Evolutionary conservation across 1,284 basidiomycete genomes (phyloP).

Genomic region (Ustilago bromivora): DNA sequence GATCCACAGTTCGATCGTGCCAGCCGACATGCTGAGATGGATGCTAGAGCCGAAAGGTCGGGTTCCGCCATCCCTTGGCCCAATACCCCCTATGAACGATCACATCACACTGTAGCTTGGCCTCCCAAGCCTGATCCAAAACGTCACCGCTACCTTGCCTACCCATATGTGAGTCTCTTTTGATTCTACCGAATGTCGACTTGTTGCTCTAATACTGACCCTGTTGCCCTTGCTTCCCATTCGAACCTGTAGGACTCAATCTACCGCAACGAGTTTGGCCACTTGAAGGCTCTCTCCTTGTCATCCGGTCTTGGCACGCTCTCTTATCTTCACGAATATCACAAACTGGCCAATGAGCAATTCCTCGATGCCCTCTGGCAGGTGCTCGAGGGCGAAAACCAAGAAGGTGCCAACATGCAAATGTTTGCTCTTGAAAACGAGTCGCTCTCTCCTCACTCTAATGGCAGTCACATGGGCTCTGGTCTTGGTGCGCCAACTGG

Average conservation of each 20-base stretch:
- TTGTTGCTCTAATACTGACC: background rate
- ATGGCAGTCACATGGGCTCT: constrained; percentile 30
- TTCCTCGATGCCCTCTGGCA: constrained; percentile 55
- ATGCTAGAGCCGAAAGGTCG: constrained; percentile 27
- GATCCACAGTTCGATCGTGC: constrained; percentile 19
- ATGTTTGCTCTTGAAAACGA: constrained; percentile 54
- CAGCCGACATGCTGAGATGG: constrained; percentile 16
- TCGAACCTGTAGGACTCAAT: constrained; percentile 28
- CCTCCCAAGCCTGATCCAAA: constrained; percentile 46
- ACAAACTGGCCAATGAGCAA: constrained; percentile 55
- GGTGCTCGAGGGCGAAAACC: constrained; percentile 48
- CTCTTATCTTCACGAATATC: constrained; percentile 54
- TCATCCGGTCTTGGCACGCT: constrained; percentile 51
- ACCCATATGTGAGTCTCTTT: constrained; percentile 30
- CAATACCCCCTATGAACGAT: constrained; percentile 47
- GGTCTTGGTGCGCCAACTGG: constrained; percentile 25
- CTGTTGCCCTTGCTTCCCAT: background rate
- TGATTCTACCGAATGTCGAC: background rate
- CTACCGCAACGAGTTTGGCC: constrained; percentile 54
- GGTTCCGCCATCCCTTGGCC: constrained; percentile 51
- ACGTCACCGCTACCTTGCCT: constrained; percentile 50
- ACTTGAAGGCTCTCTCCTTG: constrained; percentile 48
- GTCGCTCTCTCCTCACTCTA: constrained; percentile 38
- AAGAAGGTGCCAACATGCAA: constrained; percentile 49
- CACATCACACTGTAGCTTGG: constrained; percentile 46